phyloP scores from a whole-genome alignment of 2,329 filamentous ascomycete species.

The Beauveria sp. region DNA sequence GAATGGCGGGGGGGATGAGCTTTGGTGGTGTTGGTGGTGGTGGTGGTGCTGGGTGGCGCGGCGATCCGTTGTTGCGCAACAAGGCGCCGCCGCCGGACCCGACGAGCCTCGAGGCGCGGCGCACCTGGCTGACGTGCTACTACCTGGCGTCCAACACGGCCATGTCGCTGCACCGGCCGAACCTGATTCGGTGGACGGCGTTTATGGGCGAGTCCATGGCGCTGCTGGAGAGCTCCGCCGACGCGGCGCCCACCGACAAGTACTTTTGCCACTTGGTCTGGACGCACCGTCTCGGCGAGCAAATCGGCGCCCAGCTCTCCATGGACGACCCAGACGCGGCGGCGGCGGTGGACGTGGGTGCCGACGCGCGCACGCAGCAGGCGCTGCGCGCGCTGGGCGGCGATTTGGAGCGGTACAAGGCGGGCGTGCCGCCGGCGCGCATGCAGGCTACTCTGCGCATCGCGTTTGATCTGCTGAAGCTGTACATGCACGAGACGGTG shows the following conservation, averaged over 20 bases:
- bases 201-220: constrained; percentile 56
- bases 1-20: not conserved
- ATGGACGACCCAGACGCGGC: constrained; percentile 53
- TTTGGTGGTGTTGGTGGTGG: not conserved
- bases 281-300: constrained; percentile 58
- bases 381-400: constrained; percentile 58
- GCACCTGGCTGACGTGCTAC: constrained; percentile 54
- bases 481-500: constrained; percentile 71
- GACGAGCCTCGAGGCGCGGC: constrained; percentile 45
- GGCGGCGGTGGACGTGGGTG: constrained; percentile 37
- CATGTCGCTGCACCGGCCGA: constrained; percentile 54
- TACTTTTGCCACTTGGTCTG: constrained; percentile 53
- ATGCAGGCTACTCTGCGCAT: constrained; percentile 54
- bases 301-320: constrained; percentile 58
- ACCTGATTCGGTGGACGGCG: constrained; percentile 50
- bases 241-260: constrained; percentile 48
- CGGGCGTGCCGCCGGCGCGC: constrained; percentile 43
- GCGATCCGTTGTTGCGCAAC: constrained; percentile 27
- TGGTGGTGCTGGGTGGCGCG: constrained; percentile 26
- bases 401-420: constrained; percentile 53
- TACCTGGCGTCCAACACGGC: constrained; percentile 52
- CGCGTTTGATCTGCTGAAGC: constrained; percentile 55
- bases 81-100: constrained; percentile 39
- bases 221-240: constrained; percentile 43
- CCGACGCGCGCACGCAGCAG: constrained; percentile 57